A percentile compares a stretch with the other conserved stretches of the same genome.
phyloP scores from a whole-genome alignment of 2,329 filamentous ascomycete species.

The Sarocladiaceae sp. region DNA sequence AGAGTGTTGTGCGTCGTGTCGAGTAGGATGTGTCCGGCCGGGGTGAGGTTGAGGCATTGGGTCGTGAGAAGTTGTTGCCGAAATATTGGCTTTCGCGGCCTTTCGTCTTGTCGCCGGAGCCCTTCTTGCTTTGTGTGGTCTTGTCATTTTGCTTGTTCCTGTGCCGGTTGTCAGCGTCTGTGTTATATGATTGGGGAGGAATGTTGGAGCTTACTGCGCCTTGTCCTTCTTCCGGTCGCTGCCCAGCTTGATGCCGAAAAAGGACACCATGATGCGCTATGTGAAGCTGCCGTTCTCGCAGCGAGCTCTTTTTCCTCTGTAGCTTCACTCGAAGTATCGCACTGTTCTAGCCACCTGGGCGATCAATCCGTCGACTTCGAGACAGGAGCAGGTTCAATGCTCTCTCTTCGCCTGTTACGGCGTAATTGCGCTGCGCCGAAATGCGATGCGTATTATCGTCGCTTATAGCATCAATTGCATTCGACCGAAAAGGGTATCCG shows the following conservation, averaged over 20 bases:
- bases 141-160: conserved; percentile 19
- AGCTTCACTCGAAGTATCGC: no score
- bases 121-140: conserved; percentile 23
- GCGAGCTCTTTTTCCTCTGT: no score
- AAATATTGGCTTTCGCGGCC: conserved; percentile 32
- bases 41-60: conserved; percentile 17
- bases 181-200: conserved; percentile 2
- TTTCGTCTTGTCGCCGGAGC: conserved; percentile 24
- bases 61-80: conserved; percentile 30
- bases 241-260: conserved; percentile 54
- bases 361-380: no score
- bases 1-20: conserved; percentile 21
- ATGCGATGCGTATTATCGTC: no score
- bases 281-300: not conserved
- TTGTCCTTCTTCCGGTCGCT: conserved; percentile 55
- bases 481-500: conserved; percentile 6
- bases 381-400: no score
- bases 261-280: conserved; percentile 46
- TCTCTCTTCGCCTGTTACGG: not conserved
- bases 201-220: conserved; percentile 34
- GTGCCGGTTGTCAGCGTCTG: conserved; percentile 2
- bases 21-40: conserved; percentile 39
- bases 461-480: not conserved
- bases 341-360: no score
- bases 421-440: no score